Percentiles rank a stretch among this genome's conserved stretches.
Conservation (phyloP, 108 stramenopile genomes). For the Stephanodiscus triporus region DNA sequence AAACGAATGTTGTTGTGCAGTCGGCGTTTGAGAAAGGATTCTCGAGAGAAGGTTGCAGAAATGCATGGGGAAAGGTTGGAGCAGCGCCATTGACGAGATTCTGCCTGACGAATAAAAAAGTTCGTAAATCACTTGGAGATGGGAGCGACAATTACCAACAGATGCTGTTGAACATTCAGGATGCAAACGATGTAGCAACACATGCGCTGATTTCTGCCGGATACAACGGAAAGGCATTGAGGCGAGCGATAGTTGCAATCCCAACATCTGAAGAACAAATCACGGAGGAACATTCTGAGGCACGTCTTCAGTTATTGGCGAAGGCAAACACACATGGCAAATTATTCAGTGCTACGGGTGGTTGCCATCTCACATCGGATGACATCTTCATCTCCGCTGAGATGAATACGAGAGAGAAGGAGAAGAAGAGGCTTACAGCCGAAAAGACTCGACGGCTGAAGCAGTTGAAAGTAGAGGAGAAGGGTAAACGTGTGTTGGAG, state of each 20-base stretch:
- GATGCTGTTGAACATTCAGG: background rate
- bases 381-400: background rate
- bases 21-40: slow-evolving; percentile 12
- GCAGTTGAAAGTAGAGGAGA: no score
- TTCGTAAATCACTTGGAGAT: background rate
- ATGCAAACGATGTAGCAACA: background rate
- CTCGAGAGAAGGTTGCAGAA: slow-evolving; percentile 1
- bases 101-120: background rate
- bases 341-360: background rate
- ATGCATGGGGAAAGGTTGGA: background rate
- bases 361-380: background rate
- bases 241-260: no score
- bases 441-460: no score
- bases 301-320: background rate
- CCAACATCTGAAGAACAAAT: no score
- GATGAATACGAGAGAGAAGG: background rate
- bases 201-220: background rate
- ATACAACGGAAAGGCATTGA: background rate
- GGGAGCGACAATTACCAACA: background rate
- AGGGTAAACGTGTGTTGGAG: background rate
- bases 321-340: background rate
- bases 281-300: background rate
- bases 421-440: slow-evolving; percentile 1
- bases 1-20: background rate
- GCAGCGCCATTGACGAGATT: no score